These are phyloP conservation scores for Akanthomyces muscarius DNA, from an alignment of 2,329 filamentous ascomycete species.

Conservation along the genomic window DNA sequence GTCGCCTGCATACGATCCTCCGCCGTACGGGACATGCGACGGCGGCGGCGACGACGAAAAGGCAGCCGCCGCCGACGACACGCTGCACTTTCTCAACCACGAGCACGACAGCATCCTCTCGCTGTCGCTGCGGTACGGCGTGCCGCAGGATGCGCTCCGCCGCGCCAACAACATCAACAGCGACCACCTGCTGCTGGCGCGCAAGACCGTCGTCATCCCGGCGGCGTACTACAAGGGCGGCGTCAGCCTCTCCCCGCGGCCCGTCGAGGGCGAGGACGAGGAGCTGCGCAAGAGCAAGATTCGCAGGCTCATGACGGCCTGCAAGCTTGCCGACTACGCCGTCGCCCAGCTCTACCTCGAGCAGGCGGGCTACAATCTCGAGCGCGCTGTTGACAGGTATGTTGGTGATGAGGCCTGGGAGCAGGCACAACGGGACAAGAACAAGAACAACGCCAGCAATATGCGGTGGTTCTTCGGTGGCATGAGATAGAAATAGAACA, in stretches of 20 bases:
- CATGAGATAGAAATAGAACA: neutral
- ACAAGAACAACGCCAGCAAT: neutral
- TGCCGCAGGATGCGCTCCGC: slow-evolving; percentile 60
- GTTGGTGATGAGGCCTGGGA: slow-evolving; percentile 75
- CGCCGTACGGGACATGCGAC: neutral
- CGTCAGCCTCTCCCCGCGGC: slow-evolving; percentile 63
- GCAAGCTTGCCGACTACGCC: slow-evolving; percentile 74
- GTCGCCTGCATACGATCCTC: neutral
- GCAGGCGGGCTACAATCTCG: slow-evolving; percentile 63
- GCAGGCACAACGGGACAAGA: slow-evolving; percentile 56
- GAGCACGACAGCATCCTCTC: slow-evolving; percentile 63
- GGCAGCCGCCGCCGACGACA: slow-evolving; percentile 52
- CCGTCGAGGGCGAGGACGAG: slow-evolving; percentile 71
- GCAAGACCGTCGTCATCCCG: slow-evolving; percentile 68
- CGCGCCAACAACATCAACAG: slow-evolving; percentile 65
- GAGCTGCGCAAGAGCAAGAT: slow-evolving; percentile 66
- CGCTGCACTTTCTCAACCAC: slow-evolving; percentile 71
- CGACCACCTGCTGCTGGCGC: slow-evolving; percentile 66
- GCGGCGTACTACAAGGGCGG: slow-evolving; percentile 64
- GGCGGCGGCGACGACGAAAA: slow-evolving; percentile 7
- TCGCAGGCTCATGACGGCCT: slow-evolving; percentile 72
- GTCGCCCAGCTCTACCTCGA: slow-evolving; percentile 72
- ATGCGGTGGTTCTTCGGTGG: neutral
- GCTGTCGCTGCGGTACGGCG: slow-evolving; percentile 66
- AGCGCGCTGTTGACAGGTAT: slow-evolving; percentile 59